Evolutionary conservation across 306 rosid genomes (phyloP), one percentile per base, ranked within the genome.

Genomic region (Neltuma alba): DNA sequence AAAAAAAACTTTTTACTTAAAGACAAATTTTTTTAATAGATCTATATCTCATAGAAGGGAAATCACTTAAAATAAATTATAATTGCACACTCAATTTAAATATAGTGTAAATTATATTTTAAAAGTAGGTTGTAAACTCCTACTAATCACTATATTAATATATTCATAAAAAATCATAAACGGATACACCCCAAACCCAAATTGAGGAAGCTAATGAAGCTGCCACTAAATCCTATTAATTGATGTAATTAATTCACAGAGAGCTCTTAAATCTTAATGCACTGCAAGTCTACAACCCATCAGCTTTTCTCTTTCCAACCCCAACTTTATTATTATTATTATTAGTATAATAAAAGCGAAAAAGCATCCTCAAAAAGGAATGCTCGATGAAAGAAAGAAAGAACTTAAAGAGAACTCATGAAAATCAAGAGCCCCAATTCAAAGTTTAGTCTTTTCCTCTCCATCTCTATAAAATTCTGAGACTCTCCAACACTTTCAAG

Each of bases 381-480:
- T 38, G 68, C 76, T 76, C 82, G n/a, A 76, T 83, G 88, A 85
- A 84, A 67, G n/a, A 41, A n/a, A n/a, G n/a, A 79, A 83, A 61
- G 48, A 75, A 83, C 75, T 21, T 58, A 80, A 83, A 61, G 68
- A 79, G 81, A n/a, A 60, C 82, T 18, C 57, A 20, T 20, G 50
- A 65, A 81, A 77, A 70, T 58, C 8, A 47, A 81, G 80, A 82
- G 83, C 50, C 83, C 64, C 77, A 60, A 74, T 78, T 88, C 88
- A 83, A 84, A 84, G 89, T 86, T 86, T 66, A n/a, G n/a, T 80
- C 58, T 81, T 67, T 75, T 76, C 70, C 23, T 81, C 87, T 81
- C 85, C n/a, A 84, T 83, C 36, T 33, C 36, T 85, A 84, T 87
- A 86, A 88, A 83, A 84, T 82, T 69, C 82, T 61, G 27, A 52